A percentile compares a stretch with the other conserved stretches of the same genome.
Conservation (phyloP, 495 filamentous ascomycete species). For the Penicillium longicatenatum region DNA sequence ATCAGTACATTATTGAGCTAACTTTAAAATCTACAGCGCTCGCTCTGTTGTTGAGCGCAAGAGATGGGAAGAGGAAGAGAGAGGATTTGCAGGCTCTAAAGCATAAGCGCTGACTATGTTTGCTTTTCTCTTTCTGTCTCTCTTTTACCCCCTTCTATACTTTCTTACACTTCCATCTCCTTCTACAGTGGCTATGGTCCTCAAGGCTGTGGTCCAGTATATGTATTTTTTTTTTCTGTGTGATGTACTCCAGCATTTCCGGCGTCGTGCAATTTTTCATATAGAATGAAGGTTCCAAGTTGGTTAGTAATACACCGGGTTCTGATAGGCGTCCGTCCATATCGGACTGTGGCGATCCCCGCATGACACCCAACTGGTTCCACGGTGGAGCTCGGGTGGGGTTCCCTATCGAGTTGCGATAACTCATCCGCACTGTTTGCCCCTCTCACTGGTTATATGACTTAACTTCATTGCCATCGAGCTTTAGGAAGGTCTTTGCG, state of each 20-base stretch:
- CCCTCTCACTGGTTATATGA: constrained; percentile 13
- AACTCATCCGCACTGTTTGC: constrained; percentile 16
- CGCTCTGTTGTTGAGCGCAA: constrained; percentile 47
- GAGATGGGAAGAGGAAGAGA: constrained; percentile 50
- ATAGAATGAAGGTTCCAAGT: constrained; percentile 14
- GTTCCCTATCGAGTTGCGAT: constrained; percentile 3
- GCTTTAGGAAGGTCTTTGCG: constrained; percentile 28
- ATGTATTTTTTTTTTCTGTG: constrained; percentile 22
- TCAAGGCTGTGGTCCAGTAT: constrained; percentile 10
- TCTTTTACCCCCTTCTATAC: not conserved
- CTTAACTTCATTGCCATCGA: constrained; percentile 4
- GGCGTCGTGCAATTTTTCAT: constrained; percentile 11
- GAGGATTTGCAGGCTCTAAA: constrained; percentile 37
- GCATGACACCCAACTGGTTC: constrained; percentile 22
- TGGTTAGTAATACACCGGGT: constrained; percentile 16
- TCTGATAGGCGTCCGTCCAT: constrained; percentile 4
- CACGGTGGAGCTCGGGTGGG: constrained; percentile 19
- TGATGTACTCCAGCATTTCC: constrained; percentile 19
- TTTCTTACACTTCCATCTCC: not conserved
- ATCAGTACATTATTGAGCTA: not conserved
- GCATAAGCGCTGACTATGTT: not conserved
- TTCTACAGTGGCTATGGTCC: not conserved
- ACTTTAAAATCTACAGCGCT: constrained; percentile 30
- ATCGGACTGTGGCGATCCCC: constrained; percentile 52
- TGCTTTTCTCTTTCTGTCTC: not conserved